Evolutionary conservation across 352 stramenopile species (phyloP), one percentile per base, ranked within the genome.

Genomic region (Detonula confervacea): DNA sequence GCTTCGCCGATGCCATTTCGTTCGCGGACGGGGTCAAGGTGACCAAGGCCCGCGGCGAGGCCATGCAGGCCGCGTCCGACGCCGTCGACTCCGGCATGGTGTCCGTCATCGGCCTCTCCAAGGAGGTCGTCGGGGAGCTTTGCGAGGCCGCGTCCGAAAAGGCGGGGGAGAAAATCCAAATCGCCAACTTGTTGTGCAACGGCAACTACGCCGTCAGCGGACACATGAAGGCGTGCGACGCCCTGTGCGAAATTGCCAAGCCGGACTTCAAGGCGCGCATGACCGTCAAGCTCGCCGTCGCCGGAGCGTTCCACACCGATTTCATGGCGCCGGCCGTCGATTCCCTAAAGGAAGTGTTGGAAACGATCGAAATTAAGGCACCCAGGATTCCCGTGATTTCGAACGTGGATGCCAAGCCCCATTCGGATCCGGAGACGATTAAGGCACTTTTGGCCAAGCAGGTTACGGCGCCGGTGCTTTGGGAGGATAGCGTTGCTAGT

Each of bases 11-110:
- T 44, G 94, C 94, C n/a, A 81, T 97, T 42, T 93, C 86, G 1
- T 97, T 97, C 83, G 92, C 93, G 25, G 94, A 97, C 81, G 94
- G 94, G 42, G 94, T 97, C 39, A 93, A 91, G 65, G 90, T 97
- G n/a, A 97, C 94, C 30, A 96, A 97, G 77, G 89, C 87, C 7
- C 85, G 89, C 71, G 91, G 91, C n/a, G 90, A 95, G 82, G 91
- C 91, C n/a, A 95, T 95, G 91, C 90, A 95, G 87, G 91, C 91
- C 14, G 94, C 94, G 30, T 90, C 90, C 2, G 94, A 97, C 80
- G 89, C 91, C 14, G 83, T 91, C 24, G 88, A 95, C 57, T 89
- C 87, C 22, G 91, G 91, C 25, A 96, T 96, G 93, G 93, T 96
- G 30, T 95, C 88, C 54, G 91, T 97, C 11, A 95, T 97, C 79